phyloP scores from a whole-genome alignment of 352 stramenopile genomes.

The Phytophthora melonis region DNA sequence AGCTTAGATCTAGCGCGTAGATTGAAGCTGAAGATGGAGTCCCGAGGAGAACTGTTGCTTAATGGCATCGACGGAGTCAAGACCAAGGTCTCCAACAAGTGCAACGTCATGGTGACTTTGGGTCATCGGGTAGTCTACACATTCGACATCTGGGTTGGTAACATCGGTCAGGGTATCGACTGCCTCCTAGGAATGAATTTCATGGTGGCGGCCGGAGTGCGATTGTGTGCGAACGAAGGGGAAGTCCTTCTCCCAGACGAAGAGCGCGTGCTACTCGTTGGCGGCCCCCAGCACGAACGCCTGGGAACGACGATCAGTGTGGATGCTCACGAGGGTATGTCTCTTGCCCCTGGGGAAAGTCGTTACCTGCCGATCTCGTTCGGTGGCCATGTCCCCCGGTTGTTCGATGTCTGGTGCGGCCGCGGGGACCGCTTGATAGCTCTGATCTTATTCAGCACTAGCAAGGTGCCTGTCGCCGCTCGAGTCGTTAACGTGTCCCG shows the following conservation, averaged over 20 bases:
- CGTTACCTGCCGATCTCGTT: too few relatives aligned
- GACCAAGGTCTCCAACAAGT: constrained; percentile 21
- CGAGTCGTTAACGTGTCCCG: too few relatives aligned
- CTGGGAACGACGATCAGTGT: not conserved
- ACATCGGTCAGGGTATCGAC: constrained; percentile 6
- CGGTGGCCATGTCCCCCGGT: too few relatives aligned
- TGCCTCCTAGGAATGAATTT: not conserved
- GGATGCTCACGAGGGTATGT: not conserved
- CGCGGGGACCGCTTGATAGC: too few relatives aligned
- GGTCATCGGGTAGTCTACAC: constrained; percentile 4
- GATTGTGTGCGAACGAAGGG: not conserved
- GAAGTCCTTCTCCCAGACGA: not conserved
- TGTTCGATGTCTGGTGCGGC: too few relatives aligned
- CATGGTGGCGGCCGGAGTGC: not conserved
- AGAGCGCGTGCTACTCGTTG: not conserved
- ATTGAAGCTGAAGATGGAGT: too few relatives aligned
- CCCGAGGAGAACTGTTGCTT: too few relatives aligned
- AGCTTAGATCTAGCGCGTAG: too few relatives aligned
- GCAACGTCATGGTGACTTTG: constrained; percentile 36
- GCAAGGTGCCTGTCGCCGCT: too few relatives aligned
- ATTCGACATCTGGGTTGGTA: constrained; percentile 31
- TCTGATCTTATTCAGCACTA: too few relatives aligned
- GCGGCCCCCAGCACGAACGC: not conserved
- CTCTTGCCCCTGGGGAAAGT: too few relatives aligned
- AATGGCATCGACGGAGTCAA: constrained; percentile 8